Evolutionary conservation across 192 early-diverging fungal species (phyloP).

Genomic region (Anaeromyces robustus): DNA sequence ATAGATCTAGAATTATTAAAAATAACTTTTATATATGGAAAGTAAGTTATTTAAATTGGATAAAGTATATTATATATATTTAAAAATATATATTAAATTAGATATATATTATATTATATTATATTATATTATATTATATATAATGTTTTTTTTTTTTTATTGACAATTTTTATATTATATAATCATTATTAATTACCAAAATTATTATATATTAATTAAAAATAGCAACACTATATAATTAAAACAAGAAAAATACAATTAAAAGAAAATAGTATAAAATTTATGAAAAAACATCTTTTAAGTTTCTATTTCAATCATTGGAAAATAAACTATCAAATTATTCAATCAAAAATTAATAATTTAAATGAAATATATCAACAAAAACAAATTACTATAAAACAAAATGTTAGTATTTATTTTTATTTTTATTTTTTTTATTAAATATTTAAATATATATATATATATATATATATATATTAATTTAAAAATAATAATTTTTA

Average conservation of each 20-base stretch:
- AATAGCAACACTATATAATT: not conserved
- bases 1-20: not conserved
- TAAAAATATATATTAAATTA: no score
- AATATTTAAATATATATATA: no score
- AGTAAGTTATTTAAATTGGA: not conserved
- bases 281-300: not conserved
- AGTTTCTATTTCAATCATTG: not conserved
- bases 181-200: no score
- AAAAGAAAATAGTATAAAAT: not conserved
- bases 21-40: not conserved
- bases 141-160: no score
- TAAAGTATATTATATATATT: no score
- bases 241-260: not conserved
- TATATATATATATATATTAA: no score
- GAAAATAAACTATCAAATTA: not conserved
- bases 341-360: not conserved
- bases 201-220: no score
- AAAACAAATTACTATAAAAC: not conserved
- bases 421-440: no score
- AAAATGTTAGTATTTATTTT: not conserved
- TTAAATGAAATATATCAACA: not conserved
- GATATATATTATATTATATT: no score
- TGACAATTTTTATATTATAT: no score
- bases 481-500: not conserved
- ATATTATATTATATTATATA: no score